Evolutionary conservation across 2,329 filamentous ascomycete species (phyloP).

Genomic region (Aspergillus brasiliensis): DNA sequence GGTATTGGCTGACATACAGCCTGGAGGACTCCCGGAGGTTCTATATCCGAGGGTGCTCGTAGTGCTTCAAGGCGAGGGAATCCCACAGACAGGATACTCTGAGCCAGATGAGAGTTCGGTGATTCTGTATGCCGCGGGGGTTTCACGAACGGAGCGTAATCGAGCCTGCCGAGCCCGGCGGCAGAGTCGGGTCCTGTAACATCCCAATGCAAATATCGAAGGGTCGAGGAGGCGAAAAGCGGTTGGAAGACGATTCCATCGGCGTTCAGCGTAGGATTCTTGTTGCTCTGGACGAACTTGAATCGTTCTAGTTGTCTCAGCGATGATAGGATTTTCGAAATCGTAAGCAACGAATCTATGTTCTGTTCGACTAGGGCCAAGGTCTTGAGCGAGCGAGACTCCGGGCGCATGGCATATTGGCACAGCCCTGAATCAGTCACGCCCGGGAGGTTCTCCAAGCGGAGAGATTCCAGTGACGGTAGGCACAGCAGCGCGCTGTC

Average conservation of each 20-base stretch:
- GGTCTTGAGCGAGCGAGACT: constrained; percentile 48
- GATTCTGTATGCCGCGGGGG: constrained; percentile 36
- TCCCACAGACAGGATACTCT: constrained; percentile 46
- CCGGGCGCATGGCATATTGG: constrained; percentile 52
- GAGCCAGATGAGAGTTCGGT: constrained; percentile 46
- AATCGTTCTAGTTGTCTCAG: constrained; percentile 52
- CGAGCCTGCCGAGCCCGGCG: constrained; percentile 40
- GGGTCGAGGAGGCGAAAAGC: constrained; percentile 50
- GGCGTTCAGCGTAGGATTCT: constrained; percentile 48
- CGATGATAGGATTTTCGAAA: constrained; percentile 55
- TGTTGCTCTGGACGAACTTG: constrained; percentile 53
- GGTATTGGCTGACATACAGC: constrained; percentile 45
- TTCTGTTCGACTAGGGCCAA: constrained; percentile 58
- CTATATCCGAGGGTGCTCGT: constrained; percentile 48
- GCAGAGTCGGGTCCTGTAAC: constrained; percentile 42
- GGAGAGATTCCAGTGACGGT: constrained; percentile 54
- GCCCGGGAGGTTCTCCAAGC: constrained; percentile 58
- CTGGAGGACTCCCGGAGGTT: constrained; percentile 47
- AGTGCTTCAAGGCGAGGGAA: constrained; percentile 45
- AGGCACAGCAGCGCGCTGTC: constrained; percentile 57
- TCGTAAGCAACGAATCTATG: constrained; percentile 53
- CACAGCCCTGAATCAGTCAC: constrained; percentile 59
- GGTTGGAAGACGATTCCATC: constrained; percentile 50
- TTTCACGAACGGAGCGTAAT: constrained; percentile 40
- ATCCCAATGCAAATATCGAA: constrained; percentile 62